Evolutionary conservation across 257 asterid species (phyloP).

Genomic region (Solanum chiquidenum): DNA sequence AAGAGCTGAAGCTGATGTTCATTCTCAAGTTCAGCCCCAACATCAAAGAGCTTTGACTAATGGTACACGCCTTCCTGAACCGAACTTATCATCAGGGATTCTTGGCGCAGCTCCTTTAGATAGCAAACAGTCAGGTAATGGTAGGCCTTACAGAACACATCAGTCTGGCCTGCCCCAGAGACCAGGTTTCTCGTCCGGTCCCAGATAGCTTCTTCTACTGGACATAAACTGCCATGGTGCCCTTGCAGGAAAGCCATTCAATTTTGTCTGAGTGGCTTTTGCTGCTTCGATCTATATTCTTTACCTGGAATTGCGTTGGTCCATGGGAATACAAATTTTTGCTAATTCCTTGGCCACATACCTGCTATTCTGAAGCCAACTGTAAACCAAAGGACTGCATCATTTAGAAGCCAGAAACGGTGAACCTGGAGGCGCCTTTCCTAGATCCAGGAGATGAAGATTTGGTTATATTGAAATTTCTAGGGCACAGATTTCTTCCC

Average conservation of each 20-base stretch:
- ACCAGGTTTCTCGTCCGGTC: slow-evolving; percentile 60
- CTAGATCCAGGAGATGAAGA: slow-evolving; percentile 18
- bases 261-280: slow-evolving; percentile 12
- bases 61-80: slow-evolving; percentile 54
- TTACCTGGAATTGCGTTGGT: slow-evolving; percentile 3
- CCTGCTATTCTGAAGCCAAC: slow-evolving; percentile 22
- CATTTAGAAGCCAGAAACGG: slow-evolving; percentile 17
- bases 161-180: slow-evolving; percentile 46
- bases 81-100: slow-evolving; percentile 56
- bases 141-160: slow-evolving; percentile 63
- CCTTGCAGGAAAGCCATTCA: slow-evolving; percentile 1
- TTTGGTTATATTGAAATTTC: slow-evolving; percentile 18
- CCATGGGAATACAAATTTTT: slow-evolving; percentile 21
- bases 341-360: slow-evolving; percentile 12
- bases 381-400: slow-evolving; percentile 4
- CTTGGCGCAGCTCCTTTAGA: slow-evolving; percentile 92
- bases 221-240: slow-evolving; percentile 9
- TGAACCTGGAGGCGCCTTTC: slow-evolving; percentile 13
- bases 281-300: slow-evolving; percentile 14
- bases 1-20: slow-evolving; percentile 69
- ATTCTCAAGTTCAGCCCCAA: slow-evolving; percentile 42
- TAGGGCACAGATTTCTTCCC: slow-evolving; percentile 15
- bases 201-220: slow-evolving; percentile 27
- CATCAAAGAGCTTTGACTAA: slow-evolving; percentile 46
- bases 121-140: slow-evolving; percentile 49